Base-by-base conservation (phyloP, 768 basidiomycete species). In the Nidularia sp. region DNA sequence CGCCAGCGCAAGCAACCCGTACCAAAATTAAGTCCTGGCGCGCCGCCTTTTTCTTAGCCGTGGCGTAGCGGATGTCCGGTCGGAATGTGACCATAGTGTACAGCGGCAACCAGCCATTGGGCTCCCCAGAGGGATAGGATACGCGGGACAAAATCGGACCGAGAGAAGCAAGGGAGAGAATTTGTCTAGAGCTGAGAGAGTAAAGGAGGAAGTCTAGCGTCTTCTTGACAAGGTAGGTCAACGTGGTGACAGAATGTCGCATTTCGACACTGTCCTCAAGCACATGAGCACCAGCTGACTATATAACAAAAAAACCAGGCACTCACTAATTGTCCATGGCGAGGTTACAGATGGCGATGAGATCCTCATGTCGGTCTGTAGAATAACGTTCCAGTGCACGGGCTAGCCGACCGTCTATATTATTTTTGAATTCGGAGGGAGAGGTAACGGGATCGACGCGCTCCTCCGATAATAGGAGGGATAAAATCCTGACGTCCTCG, bases 61-160 rank as follows among this genome's bases (percentile, higher is more conserved):
- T 84, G 51, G 85, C 84, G 65, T 99, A 99, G 66, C 86, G 87
- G 61, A 99, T 83, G 69, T 98, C 96, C 48, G 93, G 92, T 41
- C 96, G 82, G 74, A 99, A 99, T 43, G 96, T 98, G 58, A 97
- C 88, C 95, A 98, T 97, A 34, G 92, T 92, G 69, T 99, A 99
- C 47, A 96, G 77, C 52, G 93, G 90, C 48, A 94, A 79, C 95
- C 95, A 98, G 35, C 91, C 93, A 57, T 66, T 65, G 43, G 86
- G 86, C 54, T 75, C 69, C 54, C 66, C 65, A 53, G 84, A 66
- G 34, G 84, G 80, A 67, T 87, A 91, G 7, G 86, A 76, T 46
- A 75, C 65, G 53, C 66, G 73, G 56, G 79, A 69, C 56, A 85
- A 59, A 15, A 68, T 62, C 50, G 77, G 76, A 43, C 70, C 70